Conservation (phyloP, 2,329 filamentous ascomycete species). For the Scolecobasidium constrictum region DNA sequence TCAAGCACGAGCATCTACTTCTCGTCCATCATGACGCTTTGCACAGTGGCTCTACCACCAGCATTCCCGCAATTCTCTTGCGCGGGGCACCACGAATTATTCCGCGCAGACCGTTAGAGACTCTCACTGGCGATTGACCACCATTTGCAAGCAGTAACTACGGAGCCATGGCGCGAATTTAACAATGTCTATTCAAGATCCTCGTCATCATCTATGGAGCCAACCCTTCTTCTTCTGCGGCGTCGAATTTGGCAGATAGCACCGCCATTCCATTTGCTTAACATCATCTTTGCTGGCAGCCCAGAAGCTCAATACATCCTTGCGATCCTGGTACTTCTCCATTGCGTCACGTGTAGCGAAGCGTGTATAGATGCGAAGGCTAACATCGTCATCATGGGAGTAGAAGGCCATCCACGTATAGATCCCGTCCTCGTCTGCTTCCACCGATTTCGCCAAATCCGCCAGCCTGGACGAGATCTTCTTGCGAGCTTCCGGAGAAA, state of each 20-base stretch:
- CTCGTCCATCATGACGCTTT: too few relatives aligned
- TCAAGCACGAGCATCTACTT: too few relatives aligned
- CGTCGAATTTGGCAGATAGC: constrained; percentile 19
- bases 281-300: constrained; percentile 17
- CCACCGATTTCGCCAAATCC: constrained; percentile 13
- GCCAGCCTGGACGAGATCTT: constrained; percentile 10
- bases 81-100: too few relatives aligned
- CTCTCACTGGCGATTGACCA: too few relatives aligned
- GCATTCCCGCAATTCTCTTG: too few relatives aligned
- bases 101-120: too few relatives aligned
- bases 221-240: constrained; percentile 19
- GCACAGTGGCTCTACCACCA: too few relatives aligned
- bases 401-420: constrained; percentile 20
- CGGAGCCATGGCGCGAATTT: too few relatives aligned
- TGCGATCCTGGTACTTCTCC: constrained; percentile 17
- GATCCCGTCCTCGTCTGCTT: constrained; percentile 12
- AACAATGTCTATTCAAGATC: too few relatives aligned
- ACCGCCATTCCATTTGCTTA: constrained; percentile 19
- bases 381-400: constrained; percentile 20
- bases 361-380: constrained; percentile 18
- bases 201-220: constrained; percentile 22
- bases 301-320: constrained; percentile 20
- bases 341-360: constrained; percentile 18
- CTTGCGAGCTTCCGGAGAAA: constrained; percentile 8
- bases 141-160: too few relatives aligned